These are phyloP conservation scores for Diplodia sapinea DNA, from an alignment of 2,329 filamentous ascomycete genomes.

Conservation along the genomic window DNA sequence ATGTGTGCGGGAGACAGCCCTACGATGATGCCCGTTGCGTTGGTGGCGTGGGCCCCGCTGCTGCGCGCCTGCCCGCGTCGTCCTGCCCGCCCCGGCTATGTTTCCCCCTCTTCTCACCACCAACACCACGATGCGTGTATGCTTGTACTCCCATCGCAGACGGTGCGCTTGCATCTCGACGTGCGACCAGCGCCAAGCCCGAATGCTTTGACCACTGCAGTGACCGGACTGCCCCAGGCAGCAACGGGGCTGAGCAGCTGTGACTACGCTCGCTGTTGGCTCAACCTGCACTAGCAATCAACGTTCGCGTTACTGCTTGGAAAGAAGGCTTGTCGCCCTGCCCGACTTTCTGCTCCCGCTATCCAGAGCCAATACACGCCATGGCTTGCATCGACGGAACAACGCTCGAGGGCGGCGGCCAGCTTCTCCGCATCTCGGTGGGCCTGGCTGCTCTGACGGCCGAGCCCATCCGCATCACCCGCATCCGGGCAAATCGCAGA, in stretches of 20 bases:
- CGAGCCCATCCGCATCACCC: conserved; percentile 56
- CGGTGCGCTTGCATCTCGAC: neutral
- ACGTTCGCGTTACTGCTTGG: neutral
- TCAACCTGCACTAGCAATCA: neutral
- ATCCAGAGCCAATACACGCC: neutral
- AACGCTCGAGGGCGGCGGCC: conserved; percentile 67
- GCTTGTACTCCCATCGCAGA: neutral
- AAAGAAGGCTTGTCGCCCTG: neutral
- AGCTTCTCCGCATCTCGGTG: conserved; percentile 63
- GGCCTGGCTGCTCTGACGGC: conserved; percentile 60
- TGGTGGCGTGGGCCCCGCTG: neutral
- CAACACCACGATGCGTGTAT: neutral
- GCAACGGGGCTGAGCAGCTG: conserved; percentile 11
- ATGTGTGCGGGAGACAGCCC: conserved; percentile 2
- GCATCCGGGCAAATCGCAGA: conserved; percentile 60
- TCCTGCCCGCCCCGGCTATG: neutral
- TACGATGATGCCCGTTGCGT: neutral
- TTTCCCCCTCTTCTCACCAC: neutral
- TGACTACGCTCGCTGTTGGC: neutral
- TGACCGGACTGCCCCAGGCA: neutral
- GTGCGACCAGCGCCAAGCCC: no score
- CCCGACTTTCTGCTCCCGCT: neutral
- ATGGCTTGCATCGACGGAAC: conserved; percentile 47
- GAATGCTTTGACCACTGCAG: neutral
- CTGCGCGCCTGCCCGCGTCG: neutral